These are phyloP conservation scores for Hippophae tibetana DNA, from an alignment of 306 rosid genomes.

Conservation along the genomic window DNA sequence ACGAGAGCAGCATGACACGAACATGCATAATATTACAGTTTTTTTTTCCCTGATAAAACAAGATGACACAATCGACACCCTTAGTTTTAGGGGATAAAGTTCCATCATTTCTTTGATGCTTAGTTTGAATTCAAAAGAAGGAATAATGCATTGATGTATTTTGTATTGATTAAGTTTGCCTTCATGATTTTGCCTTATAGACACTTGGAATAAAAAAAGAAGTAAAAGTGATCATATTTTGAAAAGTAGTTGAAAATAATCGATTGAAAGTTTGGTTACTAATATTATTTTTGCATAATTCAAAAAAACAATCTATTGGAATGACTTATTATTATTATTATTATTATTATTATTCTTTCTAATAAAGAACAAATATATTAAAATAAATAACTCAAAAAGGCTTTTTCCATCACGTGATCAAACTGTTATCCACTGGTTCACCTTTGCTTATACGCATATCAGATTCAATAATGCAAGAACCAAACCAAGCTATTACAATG, in stretches of 20 bases:
- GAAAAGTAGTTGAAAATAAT: background rate
- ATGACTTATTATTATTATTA: no score
- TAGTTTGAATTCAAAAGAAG: slow-evolving; percentile 33
- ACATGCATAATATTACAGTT: slow-evolving; percentile 1
- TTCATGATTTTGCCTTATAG: background rate
- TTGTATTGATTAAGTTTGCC: slow-evolving; percentile 5
- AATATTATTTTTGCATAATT: background rate
- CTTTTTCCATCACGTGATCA: no score
- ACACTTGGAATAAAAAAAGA: background rate
- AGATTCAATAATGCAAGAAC: no score
- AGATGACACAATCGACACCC: slow-evolving; percentile 25
- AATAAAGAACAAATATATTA: no score
- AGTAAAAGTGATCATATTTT: background rate
- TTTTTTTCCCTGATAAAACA: background rate
- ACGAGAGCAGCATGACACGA: no score
- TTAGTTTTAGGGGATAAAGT: slow-evolving; percentile 15
- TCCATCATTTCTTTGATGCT: slow-evolving; percentile 16
- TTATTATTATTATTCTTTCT: no score
- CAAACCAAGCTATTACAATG: no score
- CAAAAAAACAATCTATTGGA: background rate
- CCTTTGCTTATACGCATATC: no score
- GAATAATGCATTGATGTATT: slow-evolving; percentile 21
- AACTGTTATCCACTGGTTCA: no score
- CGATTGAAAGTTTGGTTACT: background rate
- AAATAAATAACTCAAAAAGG: no score